phyloP scores from a whole-genome alignment of 2,329 filamentous ascomycete species.

The Hypoxylon sp. region DNA sequence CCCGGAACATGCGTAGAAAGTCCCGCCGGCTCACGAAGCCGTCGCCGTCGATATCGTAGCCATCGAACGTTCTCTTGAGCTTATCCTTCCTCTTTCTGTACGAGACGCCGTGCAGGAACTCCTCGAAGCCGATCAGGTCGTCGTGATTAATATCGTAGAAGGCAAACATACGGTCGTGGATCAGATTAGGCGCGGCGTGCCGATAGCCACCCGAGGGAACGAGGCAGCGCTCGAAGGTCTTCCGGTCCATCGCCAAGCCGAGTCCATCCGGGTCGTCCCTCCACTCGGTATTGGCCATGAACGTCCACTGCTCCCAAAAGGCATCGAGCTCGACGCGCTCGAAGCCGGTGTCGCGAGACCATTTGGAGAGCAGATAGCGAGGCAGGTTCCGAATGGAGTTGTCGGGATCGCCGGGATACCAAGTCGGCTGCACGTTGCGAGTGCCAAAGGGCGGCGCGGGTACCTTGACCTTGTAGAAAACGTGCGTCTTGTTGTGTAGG shows the following conservation, averaged over 20 bases:
- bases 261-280: conserved; percentile 80
- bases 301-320: conserved; percentile 96
- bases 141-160: conserved; percentile 95
- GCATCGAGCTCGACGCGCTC: conserved; percentile 90
- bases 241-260: conserved; percentile 84
- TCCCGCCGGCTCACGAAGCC: conserved; percentile 86
- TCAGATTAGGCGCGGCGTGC: conserved; percentile 82
- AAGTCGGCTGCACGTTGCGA: conserved; percentile 80
- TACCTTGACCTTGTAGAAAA: conserved; percentile 95
- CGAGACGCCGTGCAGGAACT: conserved; percentile 86
- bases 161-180: conserved; percentile 95
- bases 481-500: conserved; percentile 85
- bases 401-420: conserved; percentile 88
- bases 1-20: conserved; percentile 88
- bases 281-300: conserved; percentile 88
- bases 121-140: conserved; percentile 87
- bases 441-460: conserved; percentile 86
- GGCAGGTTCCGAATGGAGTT: conserved; percentile 73
- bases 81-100: conserved; percentile 73
- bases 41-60: conserved; percentile 90
- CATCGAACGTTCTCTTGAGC: conserved; percentile 78
- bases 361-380: conserved; percentile 69
- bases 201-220: conserved; percentile 83
- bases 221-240: conserved; percentile 90
- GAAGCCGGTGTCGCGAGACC: conserved; percentile 77